These are phyloP conservation scores for Mortierella sp. DNA, from an alignment of 371 early-diverging fungal species.

Conservation along the genomic window DNA sequence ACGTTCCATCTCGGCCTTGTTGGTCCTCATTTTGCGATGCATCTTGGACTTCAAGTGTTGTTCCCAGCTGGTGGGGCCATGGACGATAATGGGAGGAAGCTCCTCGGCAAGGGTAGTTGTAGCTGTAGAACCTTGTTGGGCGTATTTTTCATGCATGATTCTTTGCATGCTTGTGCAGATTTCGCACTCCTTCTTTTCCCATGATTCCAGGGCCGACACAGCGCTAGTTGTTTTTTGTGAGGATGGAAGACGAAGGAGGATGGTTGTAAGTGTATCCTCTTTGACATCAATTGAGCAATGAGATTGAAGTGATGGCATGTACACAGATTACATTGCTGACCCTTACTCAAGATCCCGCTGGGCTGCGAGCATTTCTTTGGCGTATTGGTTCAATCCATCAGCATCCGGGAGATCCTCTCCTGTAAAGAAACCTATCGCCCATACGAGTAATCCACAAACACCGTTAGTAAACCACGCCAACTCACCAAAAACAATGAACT, in stretches of 20 bases:
- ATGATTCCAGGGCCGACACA: constrained; percentile 67
- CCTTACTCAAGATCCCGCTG: constrained; percentile 50
- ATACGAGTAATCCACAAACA: constrained; percentile 1
- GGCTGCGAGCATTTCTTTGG: constrained; percentile 47
- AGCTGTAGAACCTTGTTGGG: background rate
- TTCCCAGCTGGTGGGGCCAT: constrained; percentile 80
- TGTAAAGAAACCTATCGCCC: constrained; percentile 53
- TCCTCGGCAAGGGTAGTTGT: background rate
- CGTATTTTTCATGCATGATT: constrained; percentile 49
- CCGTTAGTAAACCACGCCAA: background rate
- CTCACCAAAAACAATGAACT: too few species aligned
- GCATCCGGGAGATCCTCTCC: constrained; percentile 53
- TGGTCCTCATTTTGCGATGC: constrained; percentile 68
- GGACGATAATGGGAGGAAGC: constrained; percentile 61
- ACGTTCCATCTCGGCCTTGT: constrained; percentile 55
- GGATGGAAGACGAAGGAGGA: background rate
- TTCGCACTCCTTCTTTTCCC: constrained; percentile 76
- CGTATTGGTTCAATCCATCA: constrained; percentile 30
- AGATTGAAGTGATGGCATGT: too few species aligned
- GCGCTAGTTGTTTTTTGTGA: constrained; percentile 13
- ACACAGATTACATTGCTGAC: background rate
- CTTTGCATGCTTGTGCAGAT: constrained; percentile 65
- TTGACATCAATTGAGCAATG: too few species aligned
- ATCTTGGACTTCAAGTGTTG: constrained; percentile 74
- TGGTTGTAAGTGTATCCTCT: background rate